Evolutionary conservation across 441 rosid species (phyloP), one percentile per base, ranked within the genome.

Genomic region (Erodium texanum): DNA sequence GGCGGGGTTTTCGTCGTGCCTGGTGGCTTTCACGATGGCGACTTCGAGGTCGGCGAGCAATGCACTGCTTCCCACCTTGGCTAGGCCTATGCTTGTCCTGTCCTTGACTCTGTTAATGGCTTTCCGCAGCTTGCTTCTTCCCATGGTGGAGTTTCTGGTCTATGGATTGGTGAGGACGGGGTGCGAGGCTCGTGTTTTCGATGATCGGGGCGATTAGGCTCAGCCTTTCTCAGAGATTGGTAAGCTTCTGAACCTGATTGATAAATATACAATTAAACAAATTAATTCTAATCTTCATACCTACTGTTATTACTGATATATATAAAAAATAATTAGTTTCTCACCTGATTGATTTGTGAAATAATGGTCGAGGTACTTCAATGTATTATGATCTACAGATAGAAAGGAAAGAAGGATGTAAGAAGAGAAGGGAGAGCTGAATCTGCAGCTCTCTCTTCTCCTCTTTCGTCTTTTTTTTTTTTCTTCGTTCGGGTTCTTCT

Each of bases 1-100:
- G n/a, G 98, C 94, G 0, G 97, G 97, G 66, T 78, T 71, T 61
- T 87, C 94, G 67, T 86, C 95, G 50, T 93, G 98, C 62, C 95
- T 77, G 7, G 96, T 93, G 18, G 93, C 96, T 79, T 90, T 90
- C 4, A 93, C 85, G 7, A 93, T 90, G 38, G 97, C 97, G 0
- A 93, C 87, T 50, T 93, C 96, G 1, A 93, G 85, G 70, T 90
- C 93, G 0, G 98, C 79, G 3, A 86, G 56, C 0, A 91, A 84
- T 69, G 83, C 75, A 79, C 85, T 87, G 75, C 72, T 81, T 3
- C 87, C 83, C 18, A 89, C 95, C 81, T 85, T 93, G 52, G 97
- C 97, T 11, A 93, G 79, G 34, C 98, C 76, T 7, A 93, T 92
- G 90, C 95, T 93, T 0, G 59, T 52, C 59, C 59, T 52, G 59